A percentile compares a stretch with the other conserved stretches of the same genome.
Evolutionary conservation across 495 filamentous ascomycete species (phyloP).

Genomic region (Tuber melanosporum): DNA sequence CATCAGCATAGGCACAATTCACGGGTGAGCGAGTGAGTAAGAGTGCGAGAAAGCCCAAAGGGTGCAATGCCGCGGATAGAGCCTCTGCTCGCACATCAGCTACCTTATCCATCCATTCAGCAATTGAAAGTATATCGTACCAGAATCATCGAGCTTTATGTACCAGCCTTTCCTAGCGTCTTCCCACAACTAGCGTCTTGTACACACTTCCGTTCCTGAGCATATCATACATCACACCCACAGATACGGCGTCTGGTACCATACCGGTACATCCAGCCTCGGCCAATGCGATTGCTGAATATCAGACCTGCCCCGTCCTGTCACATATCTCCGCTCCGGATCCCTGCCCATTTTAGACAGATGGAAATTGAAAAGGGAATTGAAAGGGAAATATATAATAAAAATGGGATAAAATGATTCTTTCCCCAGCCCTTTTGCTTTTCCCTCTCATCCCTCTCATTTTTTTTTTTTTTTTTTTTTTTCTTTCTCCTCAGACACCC

Average conservation of each 20-base stretch:
- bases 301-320: slow-evolving; percentile 16
- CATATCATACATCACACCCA: slow-evolving; percentile 13
- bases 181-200: slow-evolving; percentile 21
- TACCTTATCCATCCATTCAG: not conserved
- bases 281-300: slow-evolving; percentile 33
- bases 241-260: not conserved
- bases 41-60: not conserved
- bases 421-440: slow-evolving; percentile 38
- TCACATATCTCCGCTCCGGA: slow-evolving; percentile 34
- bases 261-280: slow-evolving; percentile 28
- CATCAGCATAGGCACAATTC: slow-evolving; percentile 5
- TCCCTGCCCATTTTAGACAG: slow-evolving; percentile 27
- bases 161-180: slow-evolving; percentile 16
- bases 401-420: not conserved
- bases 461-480: slow-evolving; percentile 16
- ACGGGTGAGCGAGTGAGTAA: not conserved
- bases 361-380: slow-evolving; percentile 2
- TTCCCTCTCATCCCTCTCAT: slow-evolving; percentile 6
- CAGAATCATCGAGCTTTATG: not conserved
- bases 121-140: not conserved
- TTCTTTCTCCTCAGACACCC: slow-evolving; percentile 16
- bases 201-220: slow-evolving; percentile 14
- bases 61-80: not conserved
- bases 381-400: not conserved
- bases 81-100: not conserved